Conservation (phyloP, 2,329 filamentous ascomycete genomes). For the Diaporthe sp. region DNA sequence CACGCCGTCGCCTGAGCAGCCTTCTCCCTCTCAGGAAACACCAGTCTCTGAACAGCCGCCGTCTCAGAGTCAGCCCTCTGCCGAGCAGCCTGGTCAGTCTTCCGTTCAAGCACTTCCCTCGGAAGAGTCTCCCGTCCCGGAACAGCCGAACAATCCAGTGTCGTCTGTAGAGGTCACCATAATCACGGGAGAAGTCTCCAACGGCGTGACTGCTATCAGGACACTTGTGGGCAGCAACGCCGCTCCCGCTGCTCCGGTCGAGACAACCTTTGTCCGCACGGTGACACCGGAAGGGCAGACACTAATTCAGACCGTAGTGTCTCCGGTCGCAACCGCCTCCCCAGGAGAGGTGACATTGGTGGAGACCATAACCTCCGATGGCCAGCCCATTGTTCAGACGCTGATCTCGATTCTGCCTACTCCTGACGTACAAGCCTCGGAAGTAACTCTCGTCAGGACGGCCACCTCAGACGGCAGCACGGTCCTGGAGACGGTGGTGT, state of each 20-base stretch:
- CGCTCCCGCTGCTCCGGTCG: not conserved
- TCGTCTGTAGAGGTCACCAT: conserved; percentile 13
- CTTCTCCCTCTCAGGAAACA: not conserved
- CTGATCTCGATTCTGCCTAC: not conserved
- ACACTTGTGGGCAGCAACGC: not conserved
- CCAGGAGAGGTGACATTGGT: conserved; percentile 10
- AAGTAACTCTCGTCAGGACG: conserved; percentile 15
- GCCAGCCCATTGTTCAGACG: not conserved
- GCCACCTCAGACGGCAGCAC: conserved; percentile 4
- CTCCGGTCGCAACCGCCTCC: not conserved
- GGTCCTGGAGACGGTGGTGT: conserved; percentile 7
- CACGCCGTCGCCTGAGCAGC: not conserved
- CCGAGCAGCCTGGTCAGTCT: not conserved
- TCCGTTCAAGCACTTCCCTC: not conserved
- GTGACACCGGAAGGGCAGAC: not conserved
- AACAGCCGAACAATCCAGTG: not conserved
- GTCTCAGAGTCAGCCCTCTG: not conserved
- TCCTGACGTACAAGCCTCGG: not conserved
- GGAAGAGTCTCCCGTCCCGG: not conserved
- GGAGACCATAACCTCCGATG: not conserved
- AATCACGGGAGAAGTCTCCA: not conserved
- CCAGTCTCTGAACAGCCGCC: not conserved
- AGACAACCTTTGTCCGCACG: conserved; percentile 10
- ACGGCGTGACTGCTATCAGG: not conserved
- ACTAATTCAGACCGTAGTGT: not conserved